Percentiles rank a stretch among this genome's conserved stretches.
These are phyloP conservation scores for Sporisorium iseilematis-ciliati DNA, from an alignment of 1,284 basidiomycete species.

Conservation along the genomic window DNA sequence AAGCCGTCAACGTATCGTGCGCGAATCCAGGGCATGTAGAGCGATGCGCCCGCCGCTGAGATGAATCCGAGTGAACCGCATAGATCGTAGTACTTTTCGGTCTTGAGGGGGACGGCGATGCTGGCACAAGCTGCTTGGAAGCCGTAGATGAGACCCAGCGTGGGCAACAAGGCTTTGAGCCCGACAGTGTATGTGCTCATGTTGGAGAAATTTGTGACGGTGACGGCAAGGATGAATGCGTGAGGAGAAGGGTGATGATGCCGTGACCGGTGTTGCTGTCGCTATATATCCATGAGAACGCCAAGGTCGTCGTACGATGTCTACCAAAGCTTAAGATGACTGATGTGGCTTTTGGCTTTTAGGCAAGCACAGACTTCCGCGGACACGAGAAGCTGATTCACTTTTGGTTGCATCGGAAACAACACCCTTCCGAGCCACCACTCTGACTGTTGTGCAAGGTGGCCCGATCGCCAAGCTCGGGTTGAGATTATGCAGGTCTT, in stretches of 20 bases:
- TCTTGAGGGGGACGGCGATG: slow-evolving; percentile 53
- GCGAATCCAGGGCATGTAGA: slow-evolving; percentile 73
- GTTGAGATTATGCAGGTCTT: not conserved
- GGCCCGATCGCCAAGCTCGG: not conserved
- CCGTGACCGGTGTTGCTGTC: not conserved
- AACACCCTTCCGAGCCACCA: not conserved
- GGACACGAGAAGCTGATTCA: slow-evolving; percentile 6
- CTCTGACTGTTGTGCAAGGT: not conserved
- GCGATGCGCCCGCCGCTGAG: slow-evolving; percentile 76
- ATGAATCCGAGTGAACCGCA: slow-evolving; percentile 78
- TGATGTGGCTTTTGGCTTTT: not conserved
- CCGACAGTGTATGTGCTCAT: slow-evolving; percentile 55
- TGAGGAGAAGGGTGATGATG: not conserved
- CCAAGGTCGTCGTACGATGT: not conserved
- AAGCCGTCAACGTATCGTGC: slow-evolving; percentile 48
- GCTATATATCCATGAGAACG: slow-evolving; percentile 2
- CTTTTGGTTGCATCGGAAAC: not conserved
- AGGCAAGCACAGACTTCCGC: slow-evolving; percentile 4
- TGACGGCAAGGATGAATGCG: not conserved
- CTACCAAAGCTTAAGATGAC: too few species aligned
- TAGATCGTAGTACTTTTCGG: slow-evolving; percentile 64
- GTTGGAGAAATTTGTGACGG: not conserved
- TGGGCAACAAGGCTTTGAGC: slow-evolving; percentile 53
- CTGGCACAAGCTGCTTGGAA: slow-evolving; percentile 56
- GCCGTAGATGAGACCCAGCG: slow-evolving; percentile 58